Percentiles rank a stretch among this genome's conserved stretches.
These are phyloP conservation scores for Ceratocystis eucalypticola DNA, from an alignment of 2,329 filamentous ascomycete genomes.

Conservation along the genomic window DNA sequence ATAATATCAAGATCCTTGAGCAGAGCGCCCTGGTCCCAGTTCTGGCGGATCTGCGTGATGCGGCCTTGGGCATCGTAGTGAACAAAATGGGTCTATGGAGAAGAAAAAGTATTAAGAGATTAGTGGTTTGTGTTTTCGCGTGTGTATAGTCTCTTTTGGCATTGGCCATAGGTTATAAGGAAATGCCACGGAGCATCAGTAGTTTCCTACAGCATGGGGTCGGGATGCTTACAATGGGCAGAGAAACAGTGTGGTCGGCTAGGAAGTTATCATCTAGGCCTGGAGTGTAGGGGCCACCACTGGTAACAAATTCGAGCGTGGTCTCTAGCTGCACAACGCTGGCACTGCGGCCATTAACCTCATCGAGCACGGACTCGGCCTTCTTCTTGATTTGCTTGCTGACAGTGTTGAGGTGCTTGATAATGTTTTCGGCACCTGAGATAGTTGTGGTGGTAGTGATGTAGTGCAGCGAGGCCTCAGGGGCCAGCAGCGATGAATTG, in stretches of 20 bases:
- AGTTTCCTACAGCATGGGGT: background rate
- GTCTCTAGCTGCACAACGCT: conserved; percentile 76
- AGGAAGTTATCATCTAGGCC: conserved; percentile 90
- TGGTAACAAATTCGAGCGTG: conserved; percentile 63
- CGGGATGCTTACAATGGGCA: conserved; percentile 58
- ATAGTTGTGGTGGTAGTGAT: conserved; percentile 74
- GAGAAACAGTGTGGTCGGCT: conserved; percentile 61
- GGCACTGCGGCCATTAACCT: conserved; percentile 58
- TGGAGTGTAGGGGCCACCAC: conserved; percentile 77
- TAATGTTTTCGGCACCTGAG: conserved; percentile 56
- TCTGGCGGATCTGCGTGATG: conserved; percentile 75
- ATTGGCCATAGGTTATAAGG: background rate
- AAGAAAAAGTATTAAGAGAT: background rate
- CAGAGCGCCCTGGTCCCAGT: conserved; percentile 89
- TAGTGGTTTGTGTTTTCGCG: background rate
- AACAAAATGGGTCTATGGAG: conserved; percentile 66
- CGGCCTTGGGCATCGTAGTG: conserved; percentile 62
- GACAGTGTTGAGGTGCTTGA: conserved; percentile 65
- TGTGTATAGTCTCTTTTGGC: background rate
- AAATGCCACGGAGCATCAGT: background rate
- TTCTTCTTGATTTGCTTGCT: conserved; percentile 69
- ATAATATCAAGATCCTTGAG: conserved; percentile 92
- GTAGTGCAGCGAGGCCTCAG: conserved; percentile 65
- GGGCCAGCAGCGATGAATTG: conserved; percentile 47
- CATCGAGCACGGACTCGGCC: conserved; percentile 59